Conservation (phyloP, 768 basidiomycete species). For the Rhodosporidiobolus odoratus region DNA sequence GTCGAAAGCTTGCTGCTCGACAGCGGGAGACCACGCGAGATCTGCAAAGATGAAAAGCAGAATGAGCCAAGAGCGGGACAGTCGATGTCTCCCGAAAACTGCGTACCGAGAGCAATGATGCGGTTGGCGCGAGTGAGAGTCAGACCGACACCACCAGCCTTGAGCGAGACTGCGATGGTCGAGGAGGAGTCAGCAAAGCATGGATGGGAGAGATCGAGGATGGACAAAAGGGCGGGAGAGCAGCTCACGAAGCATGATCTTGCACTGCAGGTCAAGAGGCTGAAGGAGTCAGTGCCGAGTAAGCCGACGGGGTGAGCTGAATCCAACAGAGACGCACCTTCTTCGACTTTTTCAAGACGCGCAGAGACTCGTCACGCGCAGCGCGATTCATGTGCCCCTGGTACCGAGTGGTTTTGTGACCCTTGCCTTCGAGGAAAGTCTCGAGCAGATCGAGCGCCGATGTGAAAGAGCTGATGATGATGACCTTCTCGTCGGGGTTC, state of each 20-base stretch:
- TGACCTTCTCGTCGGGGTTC: constrained; percentile 48
- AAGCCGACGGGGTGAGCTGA: background rate
- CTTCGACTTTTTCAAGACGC: constrained; percentile 35
- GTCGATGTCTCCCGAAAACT: no score
- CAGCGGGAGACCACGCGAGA: constrained; percentile 48
- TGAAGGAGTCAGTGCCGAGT: background rate
- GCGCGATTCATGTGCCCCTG: constrained; percentile 45
- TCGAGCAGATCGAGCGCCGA: constrained; percentile 59
- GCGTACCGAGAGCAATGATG: constrained; percentile 68
- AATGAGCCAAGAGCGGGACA: background rate
- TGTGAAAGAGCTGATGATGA: constrained; percentile 70
- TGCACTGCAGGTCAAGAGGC: background rate
- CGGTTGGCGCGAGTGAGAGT: constrained; percentile 56
- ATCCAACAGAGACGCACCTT: background rate
- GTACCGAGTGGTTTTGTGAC: constrained; percentile 43
- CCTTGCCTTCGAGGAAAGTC: constrained; percentile 56
- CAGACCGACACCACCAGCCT: constrained; percentile 47
- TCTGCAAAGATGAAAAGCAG: constrained; percentile 27
- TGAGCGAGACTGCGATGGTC: constrained; percentile 46
- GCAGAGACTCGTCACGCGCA: constrained; percentile 44
- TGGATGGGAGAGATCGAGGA: background rate
- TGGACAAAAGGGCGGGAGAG: background rate
- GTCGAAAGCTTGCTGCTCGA: constrained; percentile 46
- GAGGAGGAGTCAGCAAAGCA: no score
- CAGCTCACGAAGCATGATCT: constrained; percentile 43